Conservation (phyloP, 306 rosid genomes). For the Sindora glabra region DNA sequence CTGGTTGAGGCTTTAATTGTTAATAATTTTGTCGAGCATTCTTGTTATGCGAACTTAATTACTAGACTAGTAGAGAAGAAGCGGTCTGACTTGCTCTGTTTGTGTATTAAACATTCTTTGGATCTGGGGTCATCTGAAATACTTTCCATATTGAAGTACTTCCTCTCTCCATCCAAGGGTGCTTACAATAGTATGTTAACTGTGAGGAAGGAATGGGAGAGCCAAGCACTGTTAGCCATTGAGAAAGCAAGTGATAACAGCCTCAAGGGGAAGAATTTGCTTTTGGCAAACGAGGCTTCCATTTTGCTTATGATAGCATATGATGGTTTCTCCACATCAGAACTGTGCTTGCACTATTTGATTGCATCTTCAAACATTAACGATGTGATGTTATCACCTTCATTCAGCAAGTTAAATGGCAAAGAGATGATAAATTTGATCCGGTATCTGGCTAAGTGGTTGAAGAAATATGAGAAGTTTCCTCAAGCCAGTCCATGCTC, state of each 20-base stretch:
- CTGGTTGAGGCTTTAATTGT: constrained; percentile 55
- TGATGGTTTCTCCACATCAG: constrained; percentile 64
- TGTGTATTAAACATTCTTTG: constrained; percentile 51
- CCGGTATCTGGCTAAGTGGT: constrained; percentile 71
- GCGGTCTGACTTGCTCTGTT: constrained; percentile 58
- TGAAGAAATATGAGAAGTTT: constrained; percentile 75
- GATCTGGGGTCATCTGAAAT: constrained; percentile 63
- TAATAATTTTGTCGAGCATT: constrained; percentile 40
- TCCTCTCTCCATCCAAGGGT: constrained; percentile 49
- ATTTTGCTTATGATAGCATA: constrained; percentile 70
- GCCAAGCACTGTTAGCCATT: constrained; percentile 52
- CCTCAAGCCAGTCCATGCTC: constrained; percentile 67
- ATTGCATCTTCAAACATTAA: constrained; percentile 60
- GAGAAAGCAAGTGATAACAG: constrained; percentile 38
- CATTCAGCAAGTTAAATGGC: constrained; percentile 54
- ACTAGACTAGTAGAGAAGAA: constrained; percentile 40
- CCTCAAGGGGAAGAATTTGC: constrained; percentile 22
- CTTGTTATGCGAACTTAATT: constrained; percentile 43
- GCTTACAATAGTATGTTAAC: constrained; percentile 25
- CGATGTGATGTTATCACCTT: constrained; percentile 40
- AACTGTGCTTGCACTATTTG: constrained; percentile 71
- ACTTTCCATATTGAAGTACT: constrained; percentile 56
- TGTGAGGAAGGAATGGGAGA: constrained; percentile 81
- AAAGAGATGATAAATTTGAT: constrained; percentile 58
- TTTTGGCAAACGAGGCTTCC: constrained; percentile 61